These are phyloP conservation scores for Acacia concinna DNA, from an alignment of 331 rosid species.

Conservation along the genomic window DNA sequence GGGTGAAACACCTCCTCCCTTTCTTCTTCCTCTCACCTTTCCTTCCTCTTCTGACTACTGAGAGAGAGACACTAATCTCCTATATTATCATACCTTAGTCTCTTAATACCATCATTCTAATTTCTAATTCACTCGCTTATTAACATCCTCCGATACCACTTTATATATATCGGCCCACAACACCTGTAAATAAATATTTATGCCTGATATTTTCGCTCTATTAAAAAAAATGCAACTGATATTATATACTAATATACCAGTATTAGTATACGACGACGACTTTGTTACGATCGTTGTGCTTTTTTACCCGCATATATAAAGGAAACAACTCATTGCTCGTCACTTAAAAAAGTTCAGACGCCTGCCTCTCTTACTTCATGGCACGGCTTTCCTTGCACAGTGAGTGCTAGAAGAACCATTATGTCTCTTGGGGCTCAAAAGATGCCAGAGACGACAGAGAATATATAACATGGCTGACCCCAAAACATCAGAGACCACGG, in stretches of 20 bases:
- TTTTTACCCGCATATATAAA: not conserved
- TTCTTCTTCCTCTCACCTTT: conserved; percentile 15
- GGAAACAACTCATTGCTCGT: not conserved
- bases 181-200: not conserved
- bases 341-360: conserved; percentile 2
- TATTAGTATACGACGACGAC: too few relatives aligned
- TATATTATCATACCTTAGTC: not conserved
- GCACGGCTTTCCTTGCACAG: not conserved
- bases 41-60: not conserved
- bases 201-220: not conserved
- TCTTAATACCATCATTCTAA: too few relatives aligned
- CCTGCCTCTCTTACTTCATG: not conserved
- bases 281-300: not conserved
- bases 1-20: conserved; percentile 33
- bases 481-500: too few relatives aligned
- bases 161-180: not conserved
- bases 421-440: not conserved
- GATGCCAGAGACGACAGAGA: not conserved
- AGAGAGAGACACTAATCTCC: not conserved
- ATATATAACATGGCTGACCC: too few relatives aligned
- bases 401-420: conserved; percentile 1
- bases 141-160: not conserved
- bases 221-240: not conserved
- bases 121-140: not conserved
- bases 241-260: not conserved